These are phyloP conservation scores for Citrullus colocynthis DNA, from an alignment of 306 rosid genomes.

Conservation along the genomic window DNA sequence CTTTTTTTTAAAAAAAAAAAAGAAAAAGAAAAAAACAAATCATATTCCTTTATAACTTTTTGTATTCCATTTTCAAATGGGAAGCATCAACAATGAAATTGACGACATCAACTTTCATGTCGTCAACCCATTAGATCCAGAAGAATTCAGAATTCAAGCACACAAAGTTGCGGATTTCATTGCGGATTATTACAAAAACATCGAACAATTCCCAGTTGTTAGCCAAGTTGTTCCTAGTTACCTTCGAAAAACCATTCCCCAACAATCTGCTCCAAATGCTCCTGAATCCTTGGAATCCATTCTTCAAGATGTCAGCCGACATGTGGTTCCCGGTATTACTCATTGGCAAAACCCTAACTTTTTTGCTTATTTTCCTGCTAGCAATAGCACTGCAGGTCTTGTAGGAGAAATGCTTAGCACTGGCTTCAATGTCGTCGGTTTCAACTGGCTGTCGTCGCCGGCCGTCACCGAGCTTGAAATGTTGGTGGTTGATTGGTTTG, in stretches of 20 bases:
- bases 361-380: conserved; percentile 17
- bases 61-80: background rate
- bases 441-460: conserved; percentile 35
- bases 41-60: background rate
- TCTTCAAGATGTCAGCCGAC: conserved; percentile 17
- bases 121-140: conserved; percentile 13
- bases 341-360: conserved; percentile 29
- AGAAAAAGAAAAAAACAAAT: too few relatives aligned
- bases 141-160: conserved; percentile 27
- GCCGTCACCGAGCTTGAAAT: conserved; percentile 34
- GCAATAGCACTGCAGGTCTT: conserved; percentile 13
- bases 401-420: conserved; percentile 28
- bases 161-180: conserved; percentile 25
- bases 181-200: conserved; percentile 20
- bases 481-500: conserved; percentile 36
- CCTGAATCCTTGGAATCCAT: conserved; percentile 27
- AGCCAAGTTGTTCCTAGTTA: conserved; percentile 28
- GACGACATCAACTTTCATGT: background rate
- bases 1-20: too few relatives aligned
- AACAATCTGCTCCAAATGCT: conserved; percentile 10
- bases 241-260: conserved; percentile 12
- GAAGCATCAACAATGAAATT: background rate
- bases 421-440: conserved; percentile 22
- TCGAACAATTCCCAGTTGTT: conserved; percentile 18
- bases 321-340: conserved; percentile 26